A percentile compares a stretch with the other conserved stretches of the same genome.
phyloP scores from a whole-genome alignment of 345 rosid species.

The Noccaea bulbosa region DNA sequence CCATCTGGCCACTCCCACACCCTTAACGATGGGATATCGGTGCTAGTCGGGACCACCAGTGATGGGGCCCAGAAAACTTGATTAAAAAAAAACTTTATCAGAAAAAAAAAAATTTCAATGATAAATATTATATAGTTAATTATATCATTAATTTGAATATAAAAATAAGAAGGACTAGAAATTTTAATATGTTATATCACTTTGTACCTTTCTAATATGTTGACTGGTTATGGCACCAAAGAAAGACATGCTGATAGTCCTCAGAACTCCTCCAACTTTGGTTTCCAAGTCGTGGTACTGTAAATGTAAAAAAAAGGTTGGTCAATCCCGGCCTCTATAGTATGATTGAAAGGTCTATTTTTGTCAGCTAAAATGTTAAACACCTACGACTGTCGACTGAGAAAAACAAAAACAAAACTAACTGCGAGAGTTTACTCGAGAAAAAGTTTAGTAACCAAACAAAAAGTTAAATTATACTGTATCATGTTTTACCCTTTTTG shows the following conservation, averaged over 20 bases:
- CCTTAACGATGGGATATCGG: no score
- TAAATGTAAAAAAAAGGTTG: no score
- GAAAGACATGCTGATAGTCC: background rate
- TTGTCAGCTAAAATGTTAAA: background rate
- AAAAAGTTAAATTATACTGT: no score
- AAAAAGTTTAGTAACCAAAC: no score
- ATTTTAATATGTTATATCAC: background rate
- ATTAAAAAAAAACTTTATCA: no score
- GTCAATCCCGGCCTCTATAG: background rate
- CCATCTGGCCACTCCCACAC: no score
- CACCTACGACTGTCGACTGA: background rate
- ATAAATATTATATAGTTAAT: background rate
- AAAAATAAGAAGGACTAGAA: background rate
- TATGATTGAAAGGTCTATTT: background rate
- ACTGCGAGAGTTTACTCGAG: no score
- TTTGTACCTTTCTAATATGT: background rate
- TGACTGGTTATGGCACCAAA: background rate
- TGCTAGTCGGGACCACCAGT: no score
- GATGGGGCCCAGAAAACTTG: no score
- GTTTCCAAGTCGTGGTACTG: background rate
- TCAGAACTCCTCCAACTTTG: background rate
- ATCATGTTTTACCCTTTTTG: no score
- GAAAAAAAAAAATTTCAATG: no score
- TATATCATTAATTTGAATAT: background rate
- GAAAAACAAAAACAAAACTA: no score